Evolutionary conservation across 306 rosid species (phyloP).

Genomic region (Gleditsia sinensis): DNA sequence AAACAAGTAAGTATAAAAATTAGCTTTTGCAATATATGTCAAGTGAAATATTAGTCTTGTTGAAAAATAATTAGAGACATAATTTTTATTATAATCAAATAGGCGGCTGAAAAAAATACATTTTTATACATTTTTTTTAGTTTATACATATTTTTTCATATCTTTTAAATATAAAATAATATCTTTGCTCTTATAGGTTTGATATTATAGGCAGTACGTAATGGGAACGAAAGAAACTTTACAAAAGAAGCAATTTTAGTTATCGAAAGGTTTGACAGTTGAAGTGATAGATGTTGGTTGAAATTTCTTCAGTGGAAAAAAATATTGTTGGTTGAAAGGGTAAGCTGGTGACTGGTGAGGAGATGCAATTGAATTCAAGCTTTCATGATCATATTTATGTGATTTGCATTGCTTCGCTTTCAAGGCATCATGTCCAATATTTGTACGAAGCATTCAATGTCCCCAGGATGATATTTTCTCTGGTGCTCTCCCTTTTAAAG

Average conservation of each 20-base stretch:
- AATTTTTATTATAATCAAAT: too few relatives aligned
- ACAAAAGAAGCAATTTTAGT: not conserved
- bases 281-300: not conserved
- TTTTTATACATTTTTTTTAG: too few relatives aligned
- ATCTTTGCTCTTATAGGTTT: too few relatives aligned
- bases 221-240: not conserved
- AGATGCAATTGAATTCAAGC: not conserved
- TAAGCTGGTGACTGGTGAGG: not conserved
- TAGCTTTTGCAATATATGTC: too few relatives aligned
- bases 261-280: not conserved
- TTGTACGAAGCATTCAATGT: not conserved
- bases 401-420: constrained; percentile 10
- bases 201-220: not conserved
- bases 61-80: too few relatives aligned
- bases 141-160: too few relatives aligned
- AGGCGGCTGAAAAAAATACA: too few relatives aligned
- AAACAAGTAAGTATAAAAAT: too few relatives aligned
- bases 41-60: too few relatives aligned
- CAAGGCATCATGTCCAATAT: constrained; percentile 28
- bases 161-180: too few relatives aligned
- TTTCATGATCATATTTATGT: not conserved
- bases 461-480: not conserved
- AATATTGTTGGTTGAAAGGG: not conserved
- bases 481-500: too few relatives aligned
- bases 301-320: not conserved